Base-by-base conservation (phyloP, 148 eudicot species). In the Chenopodium suecicum region DNA sequence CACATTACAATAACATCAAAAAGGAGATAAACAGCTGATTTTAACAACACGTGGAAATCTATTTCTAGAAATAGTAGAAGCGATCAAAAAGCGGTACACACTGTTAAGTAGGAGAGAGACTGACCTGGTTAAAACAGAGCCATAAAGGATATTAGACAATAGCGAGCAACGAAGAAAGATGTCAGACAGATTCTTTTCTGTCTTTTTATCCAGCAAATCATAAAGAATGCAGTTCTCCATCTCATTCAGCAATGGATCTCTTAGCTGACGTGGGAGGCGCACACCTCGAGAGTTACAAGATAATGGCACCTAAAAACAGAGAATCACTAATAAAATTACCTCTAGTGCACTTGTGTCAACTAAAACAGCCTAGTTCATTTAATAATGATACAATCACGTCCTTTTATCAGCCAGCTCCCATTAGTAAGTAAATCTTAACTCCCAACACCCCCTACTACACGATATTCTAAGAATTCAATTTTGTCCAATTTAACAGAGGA, bases 211-310 rank as follows among this genome's bases (percentile, higher is more conserved):
- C 75, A 76, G 84, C 75, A 94, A 48, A 82, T 82, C 84, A 82
- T 85, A 88, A 60, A 94, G 83, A 84, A 90, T 82, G 82, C 79
- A 87, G 88, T 75, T 90, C 88, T 96, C 95, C 93, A 94, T 84
- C 89, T 96, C 99, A 64, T 85, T 87, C 83, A 90, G 81, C 82
- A 96, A 85, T 29, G 90, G 88, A 74, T 87, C 97, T 80, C 81
- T 86, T 78, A 96, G 77, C 78, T 88, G 91, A 80, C 84, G 86
- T 17, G 98, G 97, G 83, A 96, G 94, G 64, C 92, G 94, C 80
- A 91, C 86, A 54, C 83, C 85, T 64, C 82, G 91, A 83, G 78
- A 78, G 44, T 79, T 82, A 56, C 79, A 75, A 34, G 87, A 56
- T 71, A 78, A 73, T 56, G 71, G 58, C 56, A 75, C 90, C 94